Percentiles rank a stretch among this genome's conserved stretches.
Evolutionary conservation across 805 yeast genomes (phyloP).

Genomic region (Candida sakaeoensis): DNA sequence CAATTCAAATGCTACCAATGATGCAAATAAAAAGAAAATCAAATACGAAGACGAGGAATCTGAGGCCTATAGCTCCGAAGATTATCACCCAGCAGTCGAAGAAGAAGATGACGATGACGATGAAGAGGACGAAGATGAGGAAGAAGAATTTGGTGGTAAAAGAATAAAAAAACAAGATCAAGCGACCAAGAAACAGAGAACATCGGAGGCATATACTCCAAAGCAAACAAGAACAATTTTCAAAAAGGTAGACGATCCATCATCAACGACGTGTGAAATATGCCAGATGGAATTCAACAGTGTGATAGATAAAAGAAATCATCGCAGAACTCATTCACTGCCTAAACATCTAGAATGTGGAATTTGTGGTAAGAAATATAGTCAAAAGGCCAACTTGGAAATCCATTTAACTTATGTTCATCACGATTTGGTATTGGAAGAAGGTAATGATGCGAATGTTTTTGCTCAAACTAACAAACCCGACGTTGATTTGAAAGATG

Average conservation of each 20-base stretch:
- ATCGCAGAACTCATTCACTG: slow-evolving; percentile 12
- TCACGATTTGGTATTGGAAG: slow-evolving; percentile 11
- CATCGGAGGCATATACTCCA: not conserved
- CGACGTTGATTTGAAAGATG: slow-evolving; percentile 7
- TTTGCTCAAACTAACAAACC: slow-evolving; percentile 4
- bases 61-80: slow-evolving; percentile 5
- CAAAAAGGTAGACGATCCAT: slow-evolving; percentile 6
- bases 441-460: slow-evolving; percentile 4
- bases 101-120: slow-evolving; percentile 8
- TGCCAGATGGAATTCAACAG: slow-evolving; percentile 11
- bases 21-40: slow-evolving; percentile 1
- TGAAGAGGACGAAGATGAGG: slow-evolving; percentile 4
- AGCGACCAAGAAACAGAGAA: not conserved
- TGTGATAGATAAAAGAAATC: slow-evolving; percentile 11
- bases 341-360: slow-evolving; percentile 12
- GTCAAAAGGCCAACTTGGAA: slow-evolving; percentile 13
- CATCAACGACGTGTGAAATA: slow-evolving; percentile 9
- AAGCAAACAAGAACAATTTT: slow-evolving; percentile 9
- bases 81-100: slow-evolving; percentile 5
- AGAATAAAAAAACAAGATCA: not conserved
- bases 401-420: slow-evolving; percentile 12
- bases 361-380: slow-evolving; percentile 12
- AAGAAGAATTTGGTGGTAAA: not conserved
- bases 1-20: slow-evolving; percentile 8
- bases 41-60: slow-evolving; percentile 4